These are phyloP conservation scores for Suillus fuscotomentosus DNA, from an alignment of 768 basidiomycete species.

Conservation along the genomic window DNA sequence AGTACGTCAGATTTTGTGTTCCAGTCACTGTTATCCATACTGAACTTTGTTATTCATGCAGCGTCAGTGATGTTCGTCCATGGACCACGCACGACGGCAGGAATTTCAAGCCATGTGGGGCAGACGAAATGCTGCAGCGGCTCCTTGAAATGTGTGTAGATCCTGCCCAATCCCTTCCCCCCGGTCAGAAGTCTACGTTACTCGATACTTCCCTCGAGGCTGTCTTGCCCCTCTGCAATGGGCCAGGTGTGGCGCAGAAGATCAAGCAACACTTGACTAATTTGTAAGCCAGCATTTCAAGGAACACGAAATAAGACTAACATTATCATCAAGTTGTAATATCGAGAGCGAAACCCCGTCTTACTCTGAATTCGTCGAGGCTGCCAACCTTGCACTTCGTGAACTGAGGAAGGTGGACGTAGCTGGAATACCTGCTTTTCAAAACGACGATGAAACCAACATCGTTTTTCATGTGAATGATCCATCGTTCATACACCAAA, in stretches of 20 bases:
- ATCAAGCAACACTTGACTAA: not conserved
- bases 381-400: not conserved
- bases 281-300: not conserved
- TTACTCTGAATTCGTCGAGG: not conserved
- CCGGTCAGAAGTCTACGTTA: not conserved
- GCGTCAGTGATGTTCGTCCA: not conserved
- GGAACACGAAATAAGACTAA: not conserved
- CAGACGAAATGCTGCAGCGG: not conserved
- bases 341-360: not conserved
- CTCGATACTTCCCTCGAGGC: not conserved
- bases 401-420: not conserved
- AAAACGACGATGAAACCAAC: not conserved
- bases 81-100: not conserved
- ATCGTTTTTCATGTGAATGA: not conserved
- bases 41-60: not conserved
- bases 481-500: not conserved
- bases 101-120: not conserved
- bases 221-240: slow-evolving; percentile 2
- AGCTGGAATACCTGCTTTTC: not conserved
- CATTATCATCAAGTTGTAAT: not conserved
- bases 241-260: not conserved
- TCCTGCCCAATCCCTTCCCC: not conserved
- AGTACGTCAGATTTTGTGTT: not conserved
- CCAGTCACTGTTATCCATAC: too few species aligned
- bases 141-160: slow-evolving; percentile 2